Evolutionary conservation across 257 asterid species (phyloP).

Genomic region (Nicotiana noctiflora): DNA sequence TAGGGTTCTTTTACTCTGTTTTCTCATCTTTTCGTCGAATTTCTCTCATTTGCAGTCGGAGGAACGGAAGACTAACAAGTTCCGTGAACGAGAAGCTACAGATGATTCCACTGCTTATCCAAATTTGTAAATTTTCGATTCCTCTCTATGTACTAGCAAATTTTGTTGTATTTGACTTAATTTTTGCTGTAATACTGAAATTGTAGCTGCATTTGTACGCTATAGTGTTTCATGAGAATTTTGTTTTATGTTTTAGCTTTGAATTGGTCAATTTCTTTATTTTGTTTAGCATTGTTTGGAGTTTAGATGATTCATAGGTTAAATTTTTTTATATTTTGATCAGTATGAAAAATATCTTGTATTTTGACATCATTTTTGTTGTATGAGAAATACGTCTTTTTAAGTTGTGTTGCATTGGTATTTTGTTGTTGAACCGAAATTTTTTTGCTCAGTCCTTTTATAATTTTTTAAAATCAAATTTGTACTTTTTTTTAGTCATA

Average conservation of each 20-base stretch:
- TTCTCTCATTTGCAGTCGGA: slow-evolving; percentile 55
- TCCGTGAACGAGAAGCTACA: slow-evolving; percentile 90
- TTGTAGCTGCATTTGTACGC: neutral
- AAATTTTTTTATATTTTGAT: neutral
- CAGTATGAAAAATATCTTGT: neutral
- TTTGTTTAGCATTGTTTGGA: neutral
- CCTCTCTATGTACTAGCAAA: neutral
- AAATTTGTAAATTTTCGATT: slow-evolving; percentile 51
- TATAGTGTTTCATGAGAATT: neutral
- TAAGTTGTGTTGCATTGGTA: neutral
- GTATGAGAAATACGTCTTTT: neutral
- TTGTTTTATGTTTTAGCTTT: neutral
- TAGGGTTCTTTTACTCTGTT: slow-evolving; percentile 42
- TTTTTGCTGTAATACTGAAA: neutral
- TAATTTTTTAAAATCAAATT: neutral
- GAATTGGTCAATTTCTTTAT: neutral
- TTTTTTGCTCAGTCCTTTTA: neutral
- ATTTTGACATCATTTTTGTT: neutral
- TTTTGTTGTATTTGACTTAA: neutral
- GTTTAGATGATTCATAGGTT: neutral
- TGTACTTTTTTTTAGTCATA: neutral
- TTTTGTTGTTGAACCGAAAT: neutral
- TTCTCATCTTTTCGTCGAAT: slow-evolving; percentile 51
- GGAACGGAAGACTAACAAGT: slow-evolving; percentile 56
- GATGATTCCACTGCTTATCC: slow-evolving; percentile 91